These are phyloP conservation scores for Kodamaea hsintzibuensis DNA, from an alignment of 805 yeast genomes.

Conservation along the genomic window DNA sequence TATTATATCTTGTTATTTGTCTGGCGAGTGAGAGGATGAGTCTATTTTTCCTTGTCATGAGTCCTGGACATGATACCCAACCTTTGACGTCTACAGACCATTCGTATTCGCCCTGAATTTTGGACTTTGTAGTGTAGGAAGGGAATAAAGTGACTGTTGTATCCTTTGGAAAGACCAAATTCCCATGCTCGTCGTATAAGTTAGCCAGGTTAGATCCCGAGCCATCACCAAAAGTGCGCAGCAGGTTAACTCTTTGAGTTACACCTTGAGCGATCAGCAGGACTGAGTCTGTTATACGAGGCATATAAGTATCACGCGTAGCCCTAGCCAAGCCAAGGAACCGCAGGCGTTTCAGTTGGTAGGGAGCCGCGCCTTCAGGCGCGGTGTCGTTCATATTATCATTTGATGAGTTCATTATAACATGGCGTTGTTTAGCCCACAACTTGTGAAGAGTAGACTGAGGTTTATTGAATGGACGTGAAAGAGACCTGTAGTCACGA, in stretches of 20 bases:
- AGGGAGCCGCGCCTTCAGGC: background rate
- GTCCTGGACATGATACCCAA: slow-evolving; percentile 69
- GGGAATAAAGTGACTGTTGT: slow-evolving; percentile 56
- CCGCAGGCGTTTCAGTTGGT: slow-evolving; percentile 40
- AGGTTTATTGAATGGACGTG: slow-evolving; percentile 14
- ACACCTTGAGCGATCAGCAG: slow-evolving; percentile 51
- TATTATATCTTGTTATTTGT: slow-evolving; percentile 54
- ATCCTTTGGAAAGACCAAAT: slow-evolving; percentile 49
- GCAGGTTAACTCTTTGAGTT: slow-evolving; percentile 29
- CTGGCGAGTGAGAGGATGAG: slow-evolving; percentile 67
- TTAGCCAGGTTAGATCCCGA: slow-evolving; percentile 4
- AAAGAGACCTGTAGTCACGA: slow-evolving; percentile 32
- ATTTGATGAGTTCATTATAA: slow-evolving; percentile 12
- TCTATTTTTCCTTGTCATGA: slow-evolving; percentile 67
- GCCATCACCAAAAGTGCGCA: slow-evolving; percentile 33
- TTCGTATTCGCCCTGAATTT: slow-evolving; percentile 57
- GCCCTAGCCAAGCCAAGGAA: slow-evolving; percentile 52
- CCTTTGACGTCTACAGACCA: slow-evolving; percentile 73
- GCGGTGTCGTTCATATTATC: background rate
- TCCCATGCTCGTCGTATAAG: slow-evolving; percentile 30
- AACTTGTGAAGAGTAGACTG: slow-evolving; percentile 12
- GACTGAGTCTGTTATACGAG: slow-evolving; percentile 48
- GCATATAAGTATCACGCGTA: slow-evolving; percentile 60
- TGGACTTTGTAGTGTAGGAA: slow-evolving; percentile 43
- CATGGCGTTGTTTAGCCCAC: slow-evolving; percentile 19